phyloP scores from a whole-genome alignment of 495 filamentous ascomycete species.

The Acidiella bohemica region DNA sequence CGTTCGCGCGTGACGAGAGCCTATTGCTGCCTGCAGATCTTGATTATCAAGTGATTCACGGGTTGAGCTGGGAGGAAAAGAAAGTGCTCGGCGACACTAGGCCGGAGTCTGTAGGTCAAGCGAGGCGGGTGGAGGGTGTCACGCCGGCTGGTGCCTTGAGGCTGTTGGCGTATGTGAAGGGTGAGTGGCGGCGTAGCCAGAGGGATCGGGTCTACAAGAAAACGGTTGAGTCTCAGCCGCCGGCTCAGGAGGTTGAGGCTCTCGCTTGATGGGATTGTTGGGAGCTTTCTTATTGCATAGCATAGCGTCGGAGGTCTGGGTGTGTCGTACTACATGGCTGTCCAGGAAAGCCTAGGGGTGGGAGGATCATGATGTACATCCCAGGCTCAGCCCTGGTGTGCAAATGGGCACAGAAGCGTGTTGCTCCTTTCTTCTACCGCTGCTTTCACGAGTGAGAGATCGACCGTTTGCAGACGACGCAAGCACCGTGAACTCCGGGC shows the following conservation, averaged over 20 bases:
- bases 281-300: background rate
- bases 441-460: no score
- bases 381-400: no score
- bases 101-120: constrained; percentile 80
- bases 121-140: constrained; percentile 71
- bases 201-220: constrained; percentile 21
- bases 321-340: no score
- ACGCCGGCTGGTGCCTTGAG: constrained; percentile 47
- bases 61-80: constrained; percentile 67
- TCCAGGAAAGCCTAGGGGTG: no score
- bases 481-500: no score
- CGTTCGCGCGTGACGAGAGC: constrained; percentile 63
- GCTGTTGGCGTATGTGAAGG: constrained; percentile 40
- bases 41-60: constrained; percentile 57
- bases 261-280: constrained; percentile 1
- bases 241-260: constrained; percentile 10
- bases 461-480: no score
- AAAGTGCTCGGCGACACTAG: constrained; percentile 50
- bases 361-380: background rate
- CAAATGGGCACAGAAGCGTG: no score
- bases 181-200: constrained; percentile 18
- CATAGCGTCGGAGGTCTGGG: constrained; percentile 2
- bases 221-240: constrained; percentile 11
- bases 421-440: no score
- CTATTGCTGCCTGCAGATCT: constrained; percentile 60